Conservation (phyloP, 2,329 filamentous ascomycete genomes). For the Neonectria ditissima region DNA sequence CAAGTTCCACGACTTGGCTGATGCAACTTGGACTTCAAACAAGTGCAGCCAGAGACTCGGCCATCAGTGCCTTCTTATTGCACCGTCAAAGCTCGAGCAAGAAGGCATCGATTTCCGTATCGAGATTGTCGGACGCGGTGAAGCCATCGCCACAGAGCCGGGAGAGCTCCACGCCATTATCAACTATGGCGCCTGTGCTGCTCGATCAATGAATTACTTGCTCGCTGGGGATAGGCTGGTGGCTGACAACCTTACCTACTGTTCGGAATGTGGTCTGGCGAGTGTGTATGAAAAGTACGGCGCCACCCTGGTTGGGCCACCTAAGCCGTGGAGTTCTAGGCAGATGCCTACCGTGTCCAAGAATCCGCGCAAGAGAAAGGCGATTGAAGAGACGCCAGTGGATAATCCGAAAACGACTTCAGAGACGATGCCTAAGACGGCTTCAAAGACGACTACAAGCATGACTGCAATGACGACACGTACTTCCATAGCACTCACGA, state of each 20-base stretch:
- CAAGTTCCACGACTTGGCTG: conserved; percentile 4
- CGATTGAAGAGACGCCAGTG: not conserved
- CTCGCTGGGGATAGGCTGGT: not conserved
- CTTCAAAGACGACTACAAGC: no score
- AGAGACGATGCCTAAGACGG: no score
- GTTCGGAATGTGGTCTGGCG: not conserved
- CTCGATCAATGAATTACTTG: conserved; percentile 17
- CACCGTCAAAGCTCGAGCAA: conserved; percentile 10
- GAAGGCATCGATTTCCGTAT: conserved; percentile 16
- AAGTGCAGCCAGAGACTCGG: conserved; percentile 5
- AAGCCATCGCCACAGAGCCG: not conserved
- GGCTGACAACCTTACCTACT: not conserved
- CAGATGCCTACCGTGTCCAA: not conserved
- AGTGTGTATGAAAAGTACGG: not conserved
- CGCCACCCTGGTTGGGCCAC: not conserved
- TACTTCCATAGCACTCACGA: not conserved
- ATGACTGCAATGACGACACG: not conserved
- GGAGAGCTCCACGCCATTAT: conserved; percentile 5
- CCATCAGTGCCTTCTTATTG: conserved; percentile 6
- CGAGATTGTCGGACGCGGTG: not conserved
- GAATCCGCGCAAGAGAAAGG: not conserved
- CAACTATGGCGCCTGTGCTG: conserved; percentile 9
- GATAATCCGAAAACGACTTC: no score
- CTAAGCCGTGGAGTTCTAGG: not conserved
- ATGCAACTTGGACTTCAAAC: not conserved